These are phyloP conservation scores for Talaromyces thailandensis DNA, from an alignment of 495 filamentous ascomycete species.

Conservation along the genomic window DNA sequence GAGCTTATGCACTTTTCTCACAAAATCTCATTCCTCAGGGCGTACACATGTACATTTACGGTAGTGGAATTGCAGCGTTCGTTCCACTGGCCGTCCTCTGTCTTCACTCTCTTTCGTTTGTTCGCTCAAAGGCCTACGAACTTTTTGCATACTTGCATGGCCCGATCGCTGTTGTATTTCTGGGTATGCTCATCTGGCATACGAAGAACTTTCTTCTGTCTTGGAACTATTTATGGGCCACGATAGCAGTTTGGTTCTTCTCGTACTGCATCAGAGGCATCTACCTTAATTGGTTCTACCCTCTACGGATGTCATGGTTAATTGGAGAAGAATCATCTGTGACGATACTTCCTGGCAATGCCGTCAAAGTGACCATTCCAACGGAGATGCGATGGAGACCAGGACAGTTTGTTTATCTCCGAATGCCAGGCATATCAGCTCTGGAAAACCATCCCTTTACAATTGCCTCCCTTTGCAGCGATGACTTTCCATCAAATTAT, in stretches of 20 bases:
- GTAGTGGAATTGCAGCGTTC: constrained; percentile 80
- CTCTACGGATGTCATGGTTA: constrained; percentile 67
- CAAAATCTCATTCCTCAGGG: constrained; percentile 49
- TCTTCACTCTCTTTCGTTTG: constrained; percentile 67
- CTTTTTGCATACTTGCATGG: constrained; percentile 75
- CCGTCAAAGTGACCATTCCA: constrained; percentile 86
- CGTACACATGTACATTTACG: constrained; percentile 59
- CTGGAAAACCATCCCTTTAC: constrained; percentile 96
- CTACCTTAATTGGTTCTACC: constrained; percentile 82
- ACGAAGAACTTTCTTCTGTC: constrained; percentile 85
- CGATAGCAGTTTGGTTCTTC: constrained; percentile 65
- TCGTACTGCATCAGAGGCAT: constrained; percentile 58
- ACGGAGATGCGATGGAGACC: constrained; percentile 90
- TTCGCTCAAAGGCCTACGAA: constrained; percentile 64
- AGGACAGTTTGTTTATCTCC: constrained; percentile 89
- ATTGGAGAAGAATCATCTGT: constrained; percentile 84
- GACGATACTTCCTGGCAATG: constrained; percentile 80
- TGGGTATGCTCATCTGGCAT: constrained; percentile 92
- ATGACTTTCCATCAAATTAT: constrained; percentile 82
- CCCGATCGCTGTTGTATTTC: constrained; percentile 68
- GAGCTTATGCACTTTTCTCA: constrained; percentile 55
- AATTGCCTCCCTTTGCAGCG: constrained; percentile 79
- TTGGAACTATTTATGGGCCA: constrained; percentile 84
- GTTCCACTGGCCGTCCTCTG: constrained; percentile 75
- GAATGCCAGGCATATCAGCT: constrained; percentile 83